Percentiles rank a stretch among this genome's conserved stretches.
phyloP scores from a whole-genome alignment of 1,284 basidiomycete genomes.

The Phaffia rhodozyma region DNA sequence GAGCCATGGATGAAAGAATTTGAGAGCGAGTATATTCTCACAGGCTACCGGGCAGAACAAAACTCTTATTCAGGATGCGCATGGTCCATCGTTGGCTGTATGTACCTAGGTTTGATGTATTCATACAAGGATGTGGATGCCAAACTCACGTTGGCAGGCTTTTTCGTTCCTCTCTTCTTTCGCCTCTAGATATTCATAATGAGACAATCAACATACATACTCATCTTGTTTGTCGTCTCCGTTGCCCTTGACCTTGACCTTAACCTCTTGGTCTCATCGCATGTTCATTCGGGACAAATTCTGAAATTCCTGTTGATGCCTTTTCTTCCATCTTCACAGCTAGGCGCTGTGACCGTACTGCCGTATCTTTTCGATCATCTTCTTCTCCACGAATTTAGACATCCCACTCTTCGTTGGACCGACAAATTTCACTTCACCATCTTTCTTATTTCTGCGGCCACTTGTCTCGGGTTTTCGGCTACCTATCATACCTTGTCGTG shows the following conservation, averaged over 20 bases:
- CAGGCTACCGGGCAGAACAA: conserved; percentile 11
- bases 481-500: conserved; percentile 57
- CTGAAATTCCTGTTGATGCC: no score
- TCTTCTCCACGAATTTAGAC: conserved; percentile 22
- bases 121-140: not conserved
- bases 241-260: conserved; percentile 51
- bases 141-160: not conserved
- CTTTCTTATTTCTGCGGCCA: conserved; percentile 1
- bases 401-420: conserved; percentile 45
- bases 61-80: not conserved
- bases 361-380: conserved; percentile 14
- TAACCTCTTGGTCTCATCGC: conserved; percentile 39
- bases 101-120: not conserved
- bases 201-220: conserved; percentile 78
- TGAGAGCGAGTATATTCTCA: conserved; percentile 12
- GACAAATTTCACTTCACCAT: conserved; percentile 35
- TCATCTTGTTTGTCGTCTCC: conserved; percentile 43
- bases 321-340: no score
- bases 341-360: no score
- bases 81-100: conserved; percentile 7
- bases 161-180: not conserved
- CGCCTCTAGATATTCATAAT: conserved; percentile 53
- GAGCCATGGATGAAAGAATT: conserved; percentile 4
- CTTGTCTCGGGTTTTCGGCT: conserved; percentile 36
- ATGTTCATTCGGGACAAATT: conserved; percentile 30